phyloP scores from a whole-genome alignment of 495 filamentous ascomycete species.

The Aeminium ludgeri region DNA sequence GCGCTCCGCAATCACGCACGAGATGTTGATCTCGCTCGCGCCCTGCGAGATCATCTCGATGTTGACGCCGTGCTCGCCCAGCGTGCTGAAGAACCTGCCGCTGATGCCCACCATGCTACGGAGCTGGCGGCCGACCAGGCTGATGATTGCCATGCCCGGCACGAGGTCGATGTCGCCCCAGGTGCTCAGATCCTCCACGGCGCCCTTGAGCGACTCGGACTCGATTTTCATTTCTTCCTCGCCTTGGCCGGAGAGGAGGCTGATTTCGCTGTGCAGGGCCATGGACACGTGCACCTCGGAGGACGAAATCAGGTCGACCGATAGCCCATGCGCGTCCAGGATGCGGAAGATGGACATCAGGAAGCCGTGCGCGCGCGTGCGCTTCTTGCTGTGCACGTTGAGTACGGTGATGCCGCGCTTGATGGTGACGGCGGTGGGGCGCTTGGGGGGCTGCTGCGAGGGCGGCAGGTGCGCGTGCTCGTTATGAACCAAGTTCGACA shows the following conservation, averaged over 20 bases:
- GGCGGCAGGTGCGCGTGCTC: background rate
- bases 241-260: conserved; percentile 34
- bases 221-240: conserved; percentile 41
- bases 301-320: conserved; percentile 84
- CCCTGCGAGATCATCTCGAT: conserved; percentile 97
- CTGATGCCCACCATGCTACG: conserved; percentile 86
- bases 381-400: conserved; percentile 88
- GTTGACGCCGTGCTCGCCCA: conserved; percentile 69
- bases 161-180: conserved; percentile 77
- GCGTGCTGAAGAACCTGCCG: conserved; percentile 48
- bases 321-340: conserved; percentile 60
- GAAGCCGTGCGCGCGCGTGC: conserved; percentile 76
- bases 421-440: conserved; percentile 85
- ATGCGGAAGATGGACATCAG: conserved; percentile 79
- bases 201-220: conserved; percentile 21
- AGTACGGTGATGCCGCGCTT: conserved; percentile 85
- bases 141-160: conserved; percentile 77
- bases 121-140: conserved; percentile 82
- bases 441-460: conserved; percentile 16
- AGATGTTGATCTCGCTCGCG: conserved; percentile 96
- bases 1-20: conserved; percentile 82
- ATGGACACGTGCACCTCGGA: conserved; percentile 92
- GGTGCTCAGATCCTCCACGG: conserved; percentile 44
- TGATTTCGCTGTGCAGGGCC: conserved; percentile 56
- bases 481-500: conserved; percentile 8